Percentiles rank a stretch among this genome's conserved stretches.
Conservation (phyloP, 805 yeast genomes). For the Yamadazyma nakazawae region DNA sequence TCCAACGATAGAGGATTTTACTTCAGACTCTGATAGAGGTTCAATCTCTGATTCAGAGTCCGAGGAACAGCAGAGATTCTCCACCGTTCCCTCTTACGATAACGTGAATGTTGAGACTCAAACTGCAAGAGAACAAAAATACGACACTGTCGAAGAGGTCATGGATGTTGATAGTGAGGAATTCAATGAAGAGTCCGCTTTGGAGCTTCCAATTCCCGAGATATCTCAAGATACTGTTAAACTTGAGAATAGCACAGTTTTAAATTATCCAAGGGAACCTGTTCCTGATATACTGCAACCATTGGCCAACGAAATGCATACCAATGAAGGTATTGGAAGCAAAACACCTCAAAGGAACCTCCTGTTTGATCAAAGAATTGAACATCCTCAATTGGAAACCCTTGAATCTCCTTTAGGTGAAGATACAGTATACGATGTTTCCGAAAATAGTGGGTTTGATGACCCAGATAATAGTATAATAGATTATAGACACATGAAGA, state of each 20-base stretch:
- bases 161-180: neutral
- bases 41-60: no score
- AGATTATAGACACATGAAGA: slow-evolving; percentile 1
- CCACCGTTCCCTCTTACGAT: no score
- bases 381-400: slow-evolving; percentile 1
- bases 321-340: neutral
- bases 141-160: no score
- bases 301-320: neutral
- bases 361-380: neutral
- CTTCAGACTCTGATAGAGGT: slow-evolving; percentile 8
- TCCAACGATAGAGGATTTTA: slow-evolving; percentile 8
- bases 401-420: neutral
- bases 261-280: neutral
- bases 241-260: neutral
- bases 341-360: neutral
- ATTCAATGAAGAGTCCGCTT: neutral
- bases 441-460: neutral
- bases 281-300: neutral
- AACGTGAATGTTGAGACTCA: no score
- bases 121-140: no score
- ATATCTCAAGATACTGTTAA: neutral
- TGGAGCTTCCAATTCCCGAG: neutral
- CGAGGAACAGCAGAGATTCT: no score
- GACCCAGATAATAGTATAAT: slow-evolving; percentile 3
- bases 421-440: neutral